Conservation (phyloP, 108 stramenopile genomes). For the Skeletonema potamos region DNA sequence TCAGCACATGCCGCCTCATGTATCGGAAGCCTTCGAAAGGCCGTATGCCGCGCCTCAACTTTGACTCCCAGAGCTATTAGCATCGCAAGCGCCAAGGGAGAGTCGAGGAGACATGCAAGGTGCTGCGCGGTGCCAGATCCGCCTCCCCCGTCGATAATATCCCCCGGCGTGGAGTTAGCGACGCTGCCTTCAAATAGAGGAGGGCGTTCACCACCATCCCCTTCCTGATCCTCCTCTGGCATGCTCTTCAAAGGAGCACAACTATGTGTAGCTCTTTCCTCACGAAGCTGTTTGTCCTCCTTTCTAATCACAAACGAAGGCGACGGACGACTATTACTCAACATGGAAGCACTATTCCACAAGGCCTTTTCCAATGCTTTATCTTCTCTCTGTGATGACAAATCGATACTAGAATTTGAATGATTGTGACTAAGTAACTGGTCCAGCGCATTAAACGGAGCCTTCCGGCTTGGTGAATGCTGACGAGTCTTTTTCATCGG, state of each 20-base stretch:
- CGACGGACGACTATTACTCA: slow-evolving; percentile 66
- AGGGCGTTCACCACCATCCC: not conserved
- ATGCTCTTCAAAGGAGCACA: not conserved
- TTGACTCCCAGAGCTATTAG: slow-evolving; percentile 75
- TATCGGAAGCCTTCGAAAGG: slow-evolving; percentile 78
- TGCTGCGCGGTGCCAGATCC: slow-evolving; percentile 78
- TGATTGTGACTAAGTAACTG: slow-evolving; percentile 1
- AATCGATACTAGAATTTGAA: not conserved
- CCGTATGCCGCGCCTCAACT: slow-evolving; percentile 71
- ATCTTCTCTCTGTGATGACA: slow-evolving; percentile 19
- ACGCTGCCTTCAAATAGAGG: slow-evolving; percentile 73
- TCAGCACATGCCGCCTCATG: slow-evolving; percentile 87
- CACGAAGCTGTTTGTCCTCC: slow-evolving; percentile 23
- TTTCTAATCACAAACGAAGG: slow-evolving; percentile 60
- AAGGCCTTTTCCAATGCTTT: slow-evolving; percentile 48
- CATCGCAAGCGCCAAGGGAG: slow-evolving; percentile 71
- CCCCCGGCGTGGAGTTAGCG: slow-evolving; percentile 75
- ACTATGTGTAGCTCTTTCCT: slow-evolving; percentile 4
- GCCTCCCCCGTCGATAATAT: slow-evolving; percentile 36
- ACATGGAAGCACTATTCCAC: slow-evolving; percentile 61
- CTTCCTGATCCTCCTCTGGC: slow-evolving; percentile 4
- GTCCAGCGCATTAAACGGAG: slow-evolving; percentile 22
- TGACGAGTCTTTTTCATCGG: slow-evolving; percentile 25
- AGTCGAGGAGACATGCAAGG: slow-evolving; percentile 81
- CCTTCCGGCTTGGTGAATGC: slow-evolving; percentile 2